Evolutionary conservation across 2,329 filamentous ascomycete genomes (phyloP).

Genomic region (Dactylellina haptotyla): DNA sequence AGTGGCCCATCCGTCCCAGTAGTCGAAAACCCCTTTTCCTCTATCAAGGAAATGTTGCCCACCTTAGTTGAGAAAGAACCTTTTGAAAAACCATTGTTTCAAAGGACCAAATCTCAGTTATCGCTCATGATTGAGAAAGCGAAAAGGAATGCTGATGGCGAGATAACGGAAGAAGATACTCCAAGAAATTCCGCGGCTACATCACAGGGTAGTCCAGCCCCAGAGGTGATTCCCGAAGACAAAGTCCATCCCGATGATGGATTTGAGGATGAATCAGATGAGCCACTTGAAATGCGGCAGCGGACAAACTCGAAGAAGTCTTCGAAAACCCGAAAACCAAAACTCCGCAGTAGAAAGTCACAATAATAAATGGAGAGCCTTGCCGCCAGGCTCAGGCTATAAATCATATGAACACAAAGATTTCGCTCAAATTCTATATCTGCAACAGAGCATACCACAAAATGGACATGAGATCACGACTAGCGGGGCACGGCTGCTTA

Average conservation of each 20-base stretch:
- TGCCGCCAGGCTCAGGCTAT: no score
- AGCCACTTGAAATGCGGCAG: conserved; percentile 38
- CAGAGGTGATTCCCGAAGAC: conserved; percentile 40
- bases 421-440: no score
- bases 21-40: conserved; percentile 32
- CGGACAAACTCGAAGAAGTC: conserved; percentile 17
- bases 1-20: conserved; percentile 14
- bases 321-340: conserved; percentile 24
- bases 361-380: no score
- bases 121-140: conserved; percentile 56
- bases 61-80: conserved; percentile 49
- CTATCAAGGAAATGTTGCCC: conserved; percentile 25
- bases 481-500: no score
- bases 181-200: conserved; percentile 4
- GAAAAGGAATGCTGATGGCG: conserved; percentile 30
- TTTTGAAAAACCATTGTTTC: conserved; percentile 54
- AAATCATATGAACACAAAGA: no score
- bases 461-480: no score
- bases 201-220: conserved; percentile 12
- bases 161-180: background rate
- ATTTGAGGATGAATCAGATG: conserved; percentile 43
- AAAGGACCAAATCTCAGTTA: conserved; percentile 56
- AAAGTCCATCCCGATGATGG: conserved; percentile 35
- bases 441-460: no score
- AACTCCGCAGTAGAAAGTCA: conserved; percentile 31